Evolutionary conservation across 306 rosid species (phyloP), one percentile per base, ranked within the genome.

Genomic region (Malus fusca): DNA sequence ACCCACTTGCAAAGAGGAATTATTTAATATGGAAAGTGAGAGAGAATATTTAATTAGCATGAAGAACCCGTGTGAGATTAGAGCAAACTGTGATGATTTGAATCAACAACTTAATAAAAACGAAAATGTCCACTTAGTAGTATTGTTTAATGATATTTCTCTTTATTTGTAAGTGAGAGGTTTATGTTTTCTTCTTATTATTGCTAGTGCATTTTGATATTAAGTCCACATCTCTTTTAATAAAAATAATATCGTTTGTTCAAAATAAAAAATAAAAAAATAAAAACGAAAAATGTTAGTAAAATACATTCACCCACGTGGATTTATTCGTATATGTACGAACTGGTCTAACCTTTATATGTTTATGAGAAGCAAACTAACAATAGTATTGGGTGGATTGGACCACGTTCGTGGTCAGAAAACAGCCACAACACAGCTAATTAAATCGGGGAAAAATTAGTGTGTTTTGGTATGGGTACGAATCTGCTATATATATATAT

Each of bases 41-140:
- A 43, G 11, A 73, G 48, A 30, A 64, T 7, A 67, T 66, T 7
- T 23, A 43, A 19, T 56, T 12, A 48, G 55, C 79, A 77, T 43
- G 74, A 67, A 63, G 30, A 77, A 73, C 84, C 12, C 84, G 84
- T 80, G 84, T 30, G 69, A 11, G 26, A 14, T 13, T 59, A 60
- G 69, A 9, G 52, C 46, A 8, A 19, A 4, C 1, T 11, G 21
- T 19, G 26, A 8, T 56, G 62, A 56, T 9, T 1, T n/a, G 62
- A n/a, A 26, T 8, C 53, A 8, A 51, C 6, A 43, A 65, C 1
- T 12, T 7, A 21, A 58, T 8, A 52, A 30, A 71, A 71, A 11
- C 11, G 19, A 23, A 21, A 12, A 33, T 63, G 6, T 0, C 0
- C 0, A 51, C 2, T 14, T 51, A 18, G 11, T 35, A 35, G 0